A percentile compares a stretch with the other conserved stretches of the same genome.
These are phyloP conservation scores for Candida glucosophila DNA, from an alignment of 1,139 yeast genomes.

Conservation along the genomic window DNA sequence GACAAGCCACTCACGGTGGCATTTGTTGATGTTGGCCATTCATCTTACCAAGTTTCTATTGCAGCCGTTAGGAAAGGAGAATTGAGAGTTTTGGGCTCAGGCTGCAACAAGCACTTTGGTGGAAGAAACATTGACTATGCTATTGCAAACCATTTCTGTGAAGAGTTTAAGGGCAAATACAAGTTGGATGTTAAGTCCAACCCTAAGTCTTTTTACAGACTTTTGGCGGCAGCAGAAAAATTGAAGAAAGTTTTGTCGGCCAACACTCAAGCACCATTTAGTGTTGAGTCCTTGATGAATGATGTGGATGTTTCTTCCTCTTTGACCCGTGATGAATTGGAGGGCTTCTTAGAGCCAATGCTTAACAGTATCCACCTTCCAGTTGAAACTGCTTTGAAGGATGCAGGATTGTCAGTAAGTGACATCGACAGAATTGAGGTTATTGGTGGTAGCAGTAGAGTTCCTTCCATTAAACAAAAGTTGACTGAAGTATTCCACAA, in stretches of 20 bases:
- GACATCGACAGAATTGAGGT: conserved; percentile 89
- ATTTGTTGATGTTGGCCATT: conserved; percentile 94
- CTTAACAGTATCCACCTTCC: conserved; percentile 71
- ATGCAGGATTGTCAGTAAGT: conserved; percentile 62
- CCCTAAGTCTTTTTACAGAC: conserved; percentile 94
- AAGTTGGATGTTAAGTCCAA: conserved; percentile 86
- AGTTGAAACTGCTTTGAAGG: conserved; percentile 71
- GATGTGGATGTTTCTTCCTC: conserved; percentile 93
- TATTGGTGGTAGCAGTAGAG: conserved; percentile 98
- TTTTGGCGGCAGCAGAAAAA: conserved; percentile 83
- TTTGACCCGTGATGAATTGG: conserved; percentile 86
- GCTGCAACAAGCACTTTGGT: conserved; percentile 94
- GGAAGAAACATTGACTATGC: conserved; percentile 95
- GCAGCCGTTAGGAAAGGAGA: conserved; percentile 95
- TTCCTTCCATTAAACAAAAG: conserved; percentile 82
- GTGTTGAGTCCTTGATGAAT: conserved; percentile 93
- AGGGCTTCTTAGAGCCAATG: conserved; percentile 77
- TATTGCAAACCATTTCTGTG: conserved; percentile 90
- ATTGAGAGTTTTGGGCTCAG: conserved; percentile 84
- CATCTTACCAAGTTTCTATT: conserved; percentile 84
- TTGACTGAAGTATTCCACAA: conserved; percentile 77
- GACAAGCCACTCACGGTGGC: conserved; percentile 87
- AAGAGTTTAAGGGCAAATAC: conserved; percentile 82
- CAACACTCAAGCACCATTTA: conserved; percentile 89
- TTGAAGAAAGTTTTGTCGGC: conserved; percentile 96